Percentiles rank a stretch among this genome's conserved stretches.
These are phyloP conservation scores for Corymbia citriodora DNA, from an alignment of 441 rosid genomes.

Conservation along the genomic window DNA sequence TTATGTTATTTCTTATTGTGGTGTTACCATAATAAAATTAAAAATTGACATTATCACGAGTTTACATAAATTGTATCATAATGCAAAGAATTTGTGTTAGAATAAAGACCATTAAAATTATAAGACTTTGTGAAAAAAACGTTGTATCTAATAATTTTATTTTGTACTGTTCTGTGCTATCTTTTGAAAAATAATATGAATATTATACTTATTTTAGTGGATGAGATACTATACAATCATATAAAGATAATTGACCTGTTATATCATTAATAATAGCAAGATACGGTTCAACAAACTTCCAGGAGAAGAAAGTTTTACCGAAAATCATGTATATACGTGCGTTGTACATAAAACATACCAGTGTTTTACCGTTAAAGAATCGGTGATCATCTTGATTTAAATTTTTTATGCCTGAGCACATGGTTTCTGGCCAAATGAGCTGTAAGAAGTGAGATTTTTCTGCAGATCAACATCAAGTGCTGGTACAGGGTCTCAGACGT, in stretches of 20 bases:
- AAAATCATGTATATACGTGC: background rate
- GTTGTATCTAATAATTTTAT: background rate
- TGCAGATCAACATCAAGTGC: constrained; percentile 57
- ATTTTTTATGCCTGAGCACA: background rate
- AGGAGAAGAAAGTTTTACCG: background rate
- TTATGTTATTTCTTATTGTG: too few species aligned
- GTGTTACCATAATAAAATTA: background rate
- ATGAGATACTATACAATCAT: background rate
- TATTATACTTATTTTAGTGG: background rate
- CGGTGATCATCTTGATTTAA: background rate
- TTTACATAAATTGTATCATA: background rate
- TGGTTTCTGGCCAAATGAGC: background rate
- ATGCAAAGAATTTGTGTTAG: background rate
- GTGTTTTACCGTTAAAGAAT: background rate
- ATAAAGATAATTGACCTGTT: background rate
- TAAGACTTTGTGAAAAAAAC: background rate
- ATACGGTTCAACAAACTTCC: background rate
- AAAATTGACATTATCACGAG: too few species aligned
- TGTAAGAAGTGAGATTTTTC: constrained; percentile 1
- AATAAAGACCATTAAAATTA: background rate
- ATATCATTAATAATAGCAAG: background rate
- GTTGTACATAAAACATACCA: background rate
- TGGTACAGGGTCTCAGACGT: constrained; percentile 32
- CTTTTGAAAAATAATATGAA: background rate
- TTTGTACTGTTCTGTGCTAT: background rate